These are phyloP conservation scores for Juglanconis sp. DNA, from an alignment of 2,329 filamentous ascomycete genomes.

Conservation along the genomic window DNA sequence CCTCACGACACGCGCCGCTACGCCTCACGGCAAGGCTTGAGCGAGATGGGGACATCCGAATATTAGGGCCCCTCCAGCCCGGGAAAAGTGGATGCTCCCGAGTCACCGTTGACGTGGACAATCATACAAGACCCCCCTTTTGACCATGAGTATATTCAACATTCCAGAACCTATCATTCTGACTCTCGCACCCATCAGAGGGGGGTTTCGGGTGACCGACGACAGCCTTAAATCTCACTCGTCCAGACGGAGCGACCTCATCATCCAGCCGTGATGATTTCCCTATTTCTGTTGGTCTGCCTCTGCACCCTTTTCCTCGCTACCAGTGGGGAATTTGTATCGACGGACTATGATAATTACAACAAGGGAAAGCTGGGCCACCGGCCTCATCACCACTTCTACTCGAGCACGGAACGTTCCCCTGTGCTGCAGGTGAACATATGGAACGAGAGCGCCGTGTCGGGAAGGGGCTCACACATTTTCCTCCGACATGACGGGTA, in stretches of 20 bases:
- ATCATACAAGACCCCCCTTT: no score
- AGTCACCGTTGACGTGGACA: no score
- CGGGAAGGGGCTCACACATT: conserved; percentile 21
- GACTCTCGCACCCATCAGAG: background rate
- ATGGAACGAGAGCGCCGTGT: conserved; percentile 20
- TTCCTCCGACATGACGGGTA: conserved; percentile 22
- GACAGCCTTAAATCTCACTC: background rate
- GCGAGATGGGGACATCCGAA: no score
- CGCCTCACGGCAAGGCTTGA: no score
- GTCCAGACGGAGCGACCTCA: background rate
- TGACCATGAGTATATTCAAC: no score
- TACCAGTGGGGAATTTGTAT: conserved; percentile 12
- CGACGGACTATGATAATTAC: conserved; percentile 20
- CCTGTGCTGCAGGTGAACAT: conserved; percentile 20
- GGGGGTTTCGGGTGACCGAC: no score
- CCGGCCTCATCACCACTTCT: conserved; percentile 18
- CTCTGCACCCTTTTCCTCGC: background rate
- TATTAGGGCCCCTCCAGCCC: no score
- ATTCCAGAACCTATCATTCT: background rate
- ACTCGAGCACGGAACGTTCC: conserved; percentile 17
- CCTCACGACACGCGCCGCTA: no score
- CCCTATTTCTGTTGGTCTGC: background rate
- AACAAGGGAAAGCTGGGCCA: conserved; percentile 19
- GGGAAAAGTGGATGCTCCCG: no score
- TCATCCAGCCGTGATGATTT: background rate